Base-by-base conservation (phyloP, 805 yeast genomes). In the Isabelozyma gotoi region DNA sequence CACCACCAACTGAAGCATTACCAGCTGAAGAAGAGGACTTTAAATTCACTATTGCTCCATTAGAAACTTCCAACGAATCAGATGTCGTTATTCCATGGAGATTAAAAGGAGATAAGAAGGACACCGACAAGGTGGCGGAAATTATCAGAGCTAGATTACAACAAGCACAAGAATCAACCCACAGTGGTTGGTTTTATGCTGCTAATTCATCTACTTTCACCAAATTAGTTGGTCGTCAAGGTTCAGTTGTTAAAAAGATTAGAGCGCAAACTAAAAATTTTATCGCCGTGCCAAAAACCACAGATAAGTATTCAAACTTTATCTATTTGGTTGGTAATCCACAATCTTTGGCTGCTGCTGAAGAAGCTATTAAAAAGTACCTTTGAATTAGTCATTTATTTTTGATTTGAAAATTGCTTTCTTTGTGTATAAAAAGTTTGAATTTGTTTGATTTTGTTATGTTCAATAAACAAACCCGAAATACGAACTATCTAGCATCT, bases 201-300 rank as follows among this genome's bases (percentile, higher is more conserved):
- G 63, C 77, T 34, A 73, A 78, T 44, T 62, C 73, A 19, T 65
- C 80, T 11, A 57, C 65, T 19, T 84, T 85, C 62, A 77, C 84
- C 45, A 78, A 74, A 59, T 71, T 88, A 41, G 78, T 89, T 49
- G 96, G 96, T 7, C 81, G 88, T 12, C 84, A 80, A 52, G 96
- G 96, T 38, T 65, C 81, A 29, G 81, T 78, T 48, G 72, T 88
- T 57, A 80, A 76, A 55, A 67, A 68, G 50, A 74, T 88, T 46
- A 81, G 94, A 68, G 68, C 69, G 19, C 68, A 74, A 45, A 71
- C 85, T 16, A 80, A 78, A 15, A 73, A 85, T 32, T 73, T 78
- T 44, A 77, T 87, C 48, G 71, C 74, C 39, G 80, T 86, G 42
- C 95, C 94, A 52, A 80, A 80, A 62, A 67, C 68, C 37, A 63